Conservation (phyloP, 2,329 filamentous ascomycete genomes). For the Harringtonia lauricola region DNA sequence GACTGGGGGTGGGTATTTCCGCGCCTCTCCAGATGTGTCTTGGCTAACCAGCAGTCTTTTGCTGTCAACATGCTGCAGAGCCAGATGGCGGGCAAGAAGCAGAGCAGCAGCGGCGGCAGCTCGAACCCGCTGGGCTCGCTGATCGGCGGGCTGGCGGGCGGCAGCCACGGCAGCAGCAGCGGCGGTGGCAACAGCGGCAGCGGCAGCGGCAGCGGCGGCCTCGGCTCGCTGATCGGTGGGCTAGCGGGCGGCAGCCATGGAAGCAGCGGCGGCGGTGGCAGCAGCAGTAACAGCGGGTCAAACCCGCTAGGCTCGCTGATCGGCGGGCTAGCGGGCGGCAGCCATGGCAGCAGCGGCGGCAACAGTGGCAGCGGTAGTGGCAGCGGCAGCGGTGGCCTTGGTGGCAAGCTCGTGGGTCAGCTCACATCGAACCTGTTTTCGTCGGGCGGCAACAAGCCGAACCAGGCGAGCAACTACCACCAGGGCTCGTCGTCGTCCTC, state of each 20-base stretch:
- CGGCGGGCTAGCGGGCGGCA: slow-evolving; percentile 30
- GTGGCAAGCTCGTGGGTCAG: slow-evolving; percentile 45
- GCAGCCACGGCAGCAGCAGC: too few relatives aligned
- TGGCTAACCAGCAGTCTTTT: slow-evolving; percentile 34
- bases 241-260: too few relatives aligned
- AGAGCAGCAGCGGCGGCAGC: slow-evolving; percentile 21
- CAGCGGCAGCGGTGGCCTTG: slow-evolving; percentile 25
- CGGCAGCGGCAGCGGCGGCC: slow-evolving; percentile 24
- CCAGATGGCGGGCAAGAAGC: slow-evolving; percentile 33
- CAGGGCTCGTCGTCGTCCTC: slow-evolving; percentile 31
- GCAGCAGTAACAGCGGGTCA: too few relatives aligned
- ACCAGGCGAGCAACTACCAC: slow-evolving; percentile 35
- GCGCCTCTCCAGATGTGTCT: too few relatives aligned
- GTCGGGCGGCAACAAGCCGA: slow-evolving; percentile 32
- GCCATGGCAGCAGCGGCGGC: too few relatives aligned
- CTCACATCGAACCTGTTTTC: slow-evolving; percentile 45
- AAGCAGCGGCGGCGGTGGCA: too few relatives aligned
- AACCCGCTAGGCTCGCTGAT: slow-evolving; percentile 34
- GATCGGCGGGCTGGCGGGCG: slow-evolving; percentile 32
- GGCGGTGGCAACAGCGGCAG: too few relatives aligned
- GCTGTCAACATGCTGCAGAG: slow-evolving; percentile 45
- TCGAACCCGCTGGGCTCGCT: slow-evolving; percentile 33
- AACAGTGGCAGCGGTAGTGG: slow-evolving; percentile 28
- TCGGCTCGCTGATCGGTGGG: slow-evolving; percentile 34
- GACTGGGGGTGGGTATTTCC: slow-evolving; percentile 47